Evolutionary conservation across 2,329 filamentous ascomycete species (phyloP), one percentile per base, ranked within the genome.

Genomic region (Hypomyces perniciosus): DNA sequence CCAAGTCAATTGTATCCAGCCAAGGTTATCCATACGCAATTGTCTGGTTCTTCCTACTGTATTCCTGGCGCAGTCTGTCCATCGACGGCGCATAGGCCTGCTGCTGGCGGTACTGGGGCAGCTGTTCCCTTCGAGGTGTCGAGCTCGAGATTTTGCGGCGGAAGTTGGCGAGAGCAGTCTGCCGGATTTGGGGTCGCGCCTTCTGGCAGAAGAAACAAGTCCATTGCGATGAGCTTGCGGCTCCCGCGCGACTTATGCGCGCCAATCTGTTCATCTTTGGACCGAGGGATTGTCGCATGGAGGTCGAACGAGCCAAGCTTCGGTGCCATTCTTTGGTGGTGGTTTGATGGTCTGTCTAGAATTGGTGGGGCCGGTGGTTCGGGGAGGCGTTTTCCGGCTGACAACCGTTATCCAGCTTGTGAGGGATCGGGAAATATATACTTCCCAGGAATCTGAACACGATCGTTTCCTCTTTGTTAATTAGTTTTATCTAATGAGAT

Each of bases 21-120:
- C 13, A 27, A 35, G 26, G 26, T 12, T 8, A 26, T 28, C 13
- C 65, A 52, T 67, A 71, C 70, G 65, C 66, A 64, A 64, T 84
- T 7, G 85, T 86, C 55, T 74, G 72, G 61, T 91, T 91, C 72
- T 82, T 86, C 59, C 73, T 70, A 57, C 76, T 79, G 59, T 88
- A 89, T 20, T 83, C 76, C 46, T 76, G 79, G 29, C 78, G 77
- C 66, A 88, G 70, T 58, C 81, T 74, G 40, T 84, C 81, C 81
- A 89, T 87, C 4, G 67, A 62, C 13, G 66, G 62, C 42, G 62
- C 53, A 43, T 56, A 50, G 13, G 60, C 58, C 30, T 59, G 56
- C 43, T 62, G 59, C 49, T 59, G 62, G 50, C 50, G 64, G 44
- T 52, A 56, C 53, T 57, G 59, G 51, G 56, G 60, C 29, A 52